Evolutionary conservation across 164 flowering plant genomes (phyloP), one percentile per base, ranked within the genome.

Genomic region (Umbilicus rupestris): DNA sequence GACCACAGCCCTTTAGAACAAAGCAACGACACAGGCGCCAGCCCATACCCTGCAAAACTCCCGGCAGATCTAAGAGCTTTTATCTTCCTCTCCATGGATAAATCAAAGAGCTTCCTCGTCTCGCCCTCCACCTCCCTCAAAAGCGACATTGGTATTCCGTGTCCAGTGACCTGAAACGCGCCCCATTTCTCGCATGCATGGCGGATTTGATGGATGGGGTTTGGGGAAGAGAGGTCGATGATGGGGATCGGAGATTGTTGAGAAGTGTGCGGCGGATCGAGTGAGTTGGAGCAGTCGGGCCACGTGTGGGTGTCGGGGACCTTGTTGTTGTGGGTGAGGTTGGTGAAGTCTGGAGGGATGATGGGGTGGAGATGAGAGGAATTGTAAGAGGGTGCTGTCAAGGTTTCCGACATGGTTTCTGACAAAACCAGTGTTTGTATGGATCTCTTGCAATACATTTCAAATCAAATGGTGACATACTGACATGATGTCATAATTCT

Each of bases 111-210:
- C 9, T 73, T 70, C 17, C 66, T 66, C 0, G 73, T 76, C 1
- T 73, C 63, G 8, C 63, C 2, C 77, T 87, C 90, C n/a, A 88
- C 66, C 58, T 66, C 55, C 1, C 76, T 72, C 2, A 93, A 76
- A 31, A 90, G 76, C 3, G 39, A 16, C 45, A 45, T 37, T 14
- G 88, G 71, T 20, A 90, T 29, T 3, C 89, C 87, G 69, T 93
- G 98, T 75, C 87, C 85, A 0, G 64, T 71, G 49, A 89, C 72
- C 69, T 90, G 98, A 73, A 93, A 90, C 0, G 69, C 88, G 11
- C 98, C 97, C 95, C 96, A 91, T 9, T 79, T 78, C 66, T 77
- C 78, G 78, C 96, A 89, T 75, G 97, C 98, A 71, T 71, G 70
- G 31, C 95, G 85, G 4, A 90, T 57, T 8, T 68, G 82, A 19